These are phyloP conservation scores for Penicillium psychrofluorescens DNA, from an alignment of 495 filamentous ascomycete genomes.

Conservation along the genomic window DNA sequence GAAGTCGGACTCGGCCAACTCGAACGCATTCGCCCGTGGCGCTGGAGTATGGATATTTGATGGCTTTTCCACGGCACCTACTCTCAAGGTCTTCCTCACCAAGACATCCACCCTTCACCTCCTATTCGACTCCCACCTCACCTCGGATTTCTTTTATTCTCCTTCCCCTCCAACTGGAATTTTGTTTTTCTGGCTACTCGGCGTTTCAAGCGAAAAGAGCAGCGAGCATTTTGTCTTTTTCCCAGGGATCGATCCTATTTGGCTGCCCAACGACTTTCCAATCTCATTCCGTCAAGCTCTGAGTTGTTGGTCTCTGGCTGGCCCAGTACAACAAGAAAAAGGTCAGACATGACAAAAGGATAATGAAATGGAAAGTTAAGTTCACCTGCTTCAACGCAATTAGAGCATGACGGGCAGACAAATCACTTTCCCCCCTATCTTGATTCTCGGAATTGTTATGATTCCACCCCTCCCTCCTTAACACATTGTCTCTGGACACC, in stretches of 20 bases:
- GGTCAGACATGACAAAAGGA: not conserved
- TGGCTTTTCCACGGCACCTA: not conserved
- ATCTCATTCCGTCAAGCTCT: not conserved
- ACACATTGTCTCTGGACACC: not conserved
- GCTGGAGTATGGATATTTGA: conserved; percentile 45
- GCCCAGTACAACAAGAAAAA: not conserved
- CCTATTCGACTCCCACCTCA: not conserved
- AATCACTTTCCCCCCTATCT: conserved; percentile 1
- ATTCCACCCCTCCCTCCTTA: not conserved
- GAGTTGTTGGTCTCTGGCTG: not conserved
- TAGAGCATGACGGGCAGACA: no score
- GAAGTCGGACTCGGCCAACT: conserved; percentile 31
- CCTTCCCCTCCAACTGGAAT: not conserved
- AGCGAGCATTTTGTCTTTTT: conserved; percentile 7
- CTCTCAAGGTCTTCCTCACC: not conserved
- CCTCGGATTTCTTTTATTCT: conserved; percentile 1
- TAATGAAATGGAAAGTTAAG: not conserved
- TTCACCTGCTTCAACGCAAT: conserved; percentile 9
- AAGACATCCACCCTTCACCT: not conserved
- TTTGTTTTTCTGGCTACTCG: conserved; percentile 2
- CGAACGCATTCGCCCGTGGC: conserved; percentile 35
- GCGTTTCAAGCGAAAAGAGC: conserved; percentile 14
- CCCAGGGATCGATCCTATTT: not conserved
- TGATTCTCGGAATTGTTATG: not conserved
- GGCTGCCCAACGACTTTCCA: not conserved